Base-by-base conservation (phyloP, 2,329 filamentous ascomycete species). In the Alternaria sp. region DNA sequence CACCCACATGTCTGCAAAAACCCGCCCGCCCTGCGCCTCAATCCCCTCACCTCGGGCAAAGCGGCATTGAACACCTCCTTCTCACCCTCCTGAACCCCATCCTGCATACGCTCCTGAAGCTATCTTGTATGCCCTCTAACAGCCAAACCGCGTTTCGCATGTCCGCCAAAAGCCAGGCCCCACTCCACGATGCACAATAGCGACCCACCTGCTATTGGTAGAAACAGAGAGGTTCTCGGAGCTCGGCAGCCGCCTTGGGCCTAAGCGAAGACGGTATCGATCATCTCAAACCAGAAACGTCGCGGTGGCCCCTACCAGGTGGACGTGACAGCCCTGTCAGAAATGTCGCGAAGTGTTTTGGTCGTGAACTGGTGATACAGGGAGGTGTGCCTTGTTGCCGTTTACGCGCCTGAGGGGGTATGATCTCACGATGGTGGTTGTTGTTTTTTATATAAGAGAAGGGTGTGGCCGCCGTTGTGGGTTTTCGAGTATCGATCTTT, bases 251-350 rank as follows among this genome's bases (percentile, higher is more conserved):
- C 50, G 46, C 15, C 19, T 57, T 54, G 11, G 52, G 51, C 28
- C 6, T 59, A 51, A 59, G 57, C 32, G 25, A 49, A 26, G 25
- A 40, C 51, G 57, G 49, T 26, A 52, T 30, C 32, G 50, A 26
- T 54, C 44, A 54, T 55, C 57, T 66, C 64, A 66, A 66, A 66
- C 64, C 52, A 32, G 17, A 50, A 47, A 21, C 57, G 64, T 66
- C 61, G 64, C 60, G 54, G 11, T 10, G 54, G 57, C 49, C 43
- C 63, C 55, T 32, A 46, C 57, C 56, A 46, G 32, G 30, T 21
- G 51, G 57, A 54, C 55, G 52, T 60, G 63, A 54, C 61, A 61
- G 57, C 62, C 62, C 65, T 68, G 68, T 60, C 57, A 60, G 30
- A 28, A 51, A 47, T 58, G 45, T 58, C 56, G 30, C 50, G 19